phyloP scores from a whole-genome alignment of 305 asterid species.

The Fraxinus angustifolia region DNA sequence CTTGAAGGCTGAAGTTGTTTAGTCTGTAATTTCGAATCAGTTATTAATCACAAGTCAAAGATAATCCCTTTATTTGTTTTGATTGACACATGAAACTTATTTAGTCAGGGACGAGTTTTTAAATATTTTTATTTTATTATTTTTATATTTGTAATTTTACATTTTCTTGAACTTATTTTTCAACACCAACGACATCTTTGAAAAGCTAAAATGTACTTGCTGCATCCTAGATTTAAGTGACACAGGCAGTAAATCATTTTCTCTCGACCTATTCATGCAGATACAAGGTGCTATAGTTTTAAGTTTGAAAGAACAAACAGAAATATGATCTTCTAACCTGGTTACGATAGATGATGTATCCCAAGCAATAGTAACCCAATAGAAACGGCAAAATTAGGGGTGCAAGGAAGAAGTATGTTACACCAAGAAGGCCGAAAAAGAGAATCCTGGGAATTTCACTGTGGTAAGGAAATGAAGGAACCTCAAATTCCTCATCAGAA shows the following conservation, averaged over 20 bases:
- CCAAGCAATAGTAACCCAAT: conserved; percentile 75
- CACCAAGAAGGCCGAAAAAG: conserved; percentile 83
- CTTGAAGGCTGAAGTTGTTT: neutral
- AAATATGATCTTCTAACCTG: conserved; percentile 55
- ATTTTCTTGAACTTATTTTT: neutral
- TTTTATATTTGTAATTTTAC: neutral
- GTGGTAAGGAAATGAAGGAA: conserved; percentile 80
- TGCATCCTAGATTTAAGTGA: neutral
- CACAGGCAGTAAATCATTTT: neutral
- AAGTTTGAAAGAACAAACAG: conserved; percentile 8
- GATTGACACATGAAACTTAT: neutral
- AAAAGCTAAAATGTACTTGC: neutral
- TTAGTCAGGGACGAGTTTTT: neutral
- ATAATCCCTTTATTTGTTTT: neutral
- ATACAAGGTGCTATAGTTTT: neutral
- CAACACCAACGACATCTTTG: neutral
- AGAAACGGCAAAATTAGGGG: conserved; percentile 90
- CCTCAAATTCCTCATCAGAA: conserved; percentile 54
- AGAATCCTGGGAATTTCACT: conserved; percentile 80
- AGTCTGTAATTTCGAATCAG: neutral
- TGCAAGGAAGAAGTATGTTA: conserved; percentile 81
- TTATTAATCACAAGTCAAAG: neutral
- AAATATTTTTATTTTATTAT: too few species aligned
- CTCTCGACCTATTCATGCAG: neutral
- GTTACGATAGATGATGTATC: conserved; percentile 81